A percentile compares a stretch with the other conserved stretches of the same genome.
These are phyloP conservation scores for Poteriospumella lacustris DNA, from an alignment of 108 stramenopile species.

Conservation along the genomic window DNA sequence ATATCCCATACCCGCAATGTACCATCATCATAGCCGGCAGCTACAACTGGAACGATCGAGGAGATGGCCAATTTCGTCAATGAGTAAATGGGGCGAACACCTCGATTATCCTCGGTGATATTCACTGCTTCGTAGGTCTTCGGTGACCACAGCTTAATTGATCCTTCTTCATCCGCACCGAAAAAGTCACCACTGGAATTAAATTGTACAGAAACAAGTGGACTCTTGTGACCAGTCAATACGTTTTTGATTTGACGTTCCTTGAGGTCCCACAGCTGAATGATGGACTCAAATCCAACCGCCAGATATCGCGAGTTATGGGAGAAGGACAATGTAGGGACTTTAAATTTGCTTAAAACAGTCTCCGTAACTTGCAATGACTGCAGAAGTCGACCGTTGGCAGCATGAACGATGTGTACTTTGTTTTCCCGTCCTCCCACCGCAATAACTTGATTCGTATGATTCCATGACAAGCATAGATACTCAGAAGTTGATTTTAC, in stretches of 20 bases:
- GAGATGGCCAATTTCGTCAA: not conserved
- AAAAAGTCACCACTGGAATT: not conserved
- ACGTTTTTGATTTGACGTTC: slow-evolving; percentile 17
- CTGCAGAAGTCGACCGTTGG: not conserved
- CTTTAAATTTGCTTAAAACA: not conserved
- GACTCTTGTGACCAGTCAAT: not conserved
- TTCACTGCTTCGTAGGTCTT: not conserved
- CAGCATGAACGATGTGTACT: slow-evolving; percentile 2
- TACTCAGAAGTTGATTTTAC: too few relatives aligned
- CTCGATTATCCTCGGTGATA: not conserved
- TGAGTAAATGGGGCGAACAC: not conserved
- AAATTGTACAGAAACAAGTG: not conserved
- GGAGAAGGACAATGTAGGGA: slow-evolving; percentile 1
- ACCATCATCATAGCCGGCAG: not conserved
- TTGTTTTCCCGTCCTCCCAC: slow-evolving; percentile 14
- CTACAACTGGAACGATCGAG: not conserved
- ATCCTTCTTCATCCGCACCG: not conserved
- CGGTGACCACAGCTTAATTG: not conserved
- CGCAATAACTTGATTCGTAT: slow-evolving; percentile 24
- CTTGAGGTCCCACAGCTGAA: slow-evolving; percentile 22
- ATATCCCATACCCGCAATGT: not conserved
- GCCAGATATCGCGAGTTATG: slow-evolving; percentile 21
- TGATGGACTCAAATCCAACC: not conserved
- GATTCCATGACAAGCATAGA: slow-evolving; percentile 28
- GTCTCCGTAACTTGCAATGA: not conserved